These are phyloP conservation scores for Pseudopyricularia cyperi DNA, from an alignment of 2,329 filamentous ascomycete species.

Conservation along the genomic window DNA sequence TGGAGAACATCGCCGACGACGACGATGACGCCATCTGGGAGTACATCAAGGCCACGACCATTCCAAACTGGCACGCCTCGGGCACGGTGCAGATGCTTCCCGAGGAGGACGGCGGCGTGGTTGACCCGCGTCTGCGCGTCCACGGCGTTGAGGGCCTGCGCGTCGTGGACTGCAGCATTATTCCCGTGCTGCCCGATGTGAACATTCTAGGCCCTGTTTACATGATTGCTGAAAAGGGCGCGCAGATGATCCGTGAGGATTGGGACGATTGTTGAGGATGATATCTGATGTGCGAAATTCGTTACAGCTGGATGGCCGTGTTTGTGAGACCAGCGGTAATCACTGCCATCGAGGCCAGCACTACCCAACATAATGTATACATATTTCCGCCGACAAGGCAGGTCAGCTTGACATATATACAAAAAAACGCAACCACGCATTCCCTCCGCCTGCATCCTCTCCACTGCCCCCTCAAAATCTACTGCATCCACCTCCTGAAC, in stretches of 20 bases:
- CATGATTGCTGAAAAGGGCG: slow-evolving; percentile 2
- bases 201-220: slow-evolving; percentile 2
- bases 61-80: slow-evolving; percentile 33
- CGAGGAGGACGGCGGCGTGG: slow-evolving; percentile 35
- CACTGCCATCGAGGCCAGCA: no score
- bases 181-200: slow-evolving; percentile 1
- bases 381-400: no score
- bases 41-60: slow-evolving; percentile 8
- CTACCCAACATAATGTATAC: no score
- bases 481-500: background rate
- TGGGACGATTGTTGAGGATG: slow-evolving; percentile 3
- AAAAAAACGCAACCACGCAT: background rate
- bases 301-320: no score
- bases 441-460: background rate
- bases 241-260: slow-evolving; percentile 2
- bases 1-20: slow-evolving; percentile 6
- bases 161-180: slow-evolving; percentile 3
- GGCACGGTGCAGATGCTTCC: slow-evolving; percentile 41
- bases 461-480: background rate
- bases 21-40: slow-evolving; percentile 4
- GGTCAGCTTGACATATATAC: background rate
- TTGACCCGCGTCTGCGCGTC: slow-evolving; percentile 30
- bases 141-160: slow-evolving; percentile 1
- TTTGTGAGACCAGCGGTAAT: no score
- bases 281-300: no score